Conservation (phyloP, 495 filamentous ascomycete genomes). For the Neurospora sp. region DNA sequence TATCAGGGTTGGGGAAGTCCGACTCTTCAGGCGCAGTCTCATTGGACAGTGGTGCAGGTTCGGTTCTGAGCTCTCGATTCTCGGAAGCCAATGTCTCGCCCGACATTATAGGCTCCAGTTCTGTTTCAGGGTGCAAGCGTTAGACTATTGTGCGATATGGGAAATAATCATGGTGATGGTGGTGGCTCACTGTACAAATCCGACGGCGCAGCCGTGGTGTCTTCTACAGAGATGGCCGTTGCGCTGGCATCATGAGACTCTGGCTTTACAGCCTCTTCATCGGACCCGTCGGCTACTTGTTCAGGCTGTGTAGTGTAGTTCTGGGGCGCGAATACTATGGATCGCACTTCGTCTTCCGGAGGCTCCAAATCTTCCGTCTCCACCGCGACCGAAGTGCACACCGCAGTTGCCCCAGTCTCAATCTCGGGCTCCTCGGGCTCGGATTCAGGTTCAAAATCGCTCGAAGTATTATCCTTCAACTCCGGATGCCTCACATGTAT, state of each 20-base stretch:
- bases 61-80: conserved; percentile 12
- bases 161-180: not conserved
- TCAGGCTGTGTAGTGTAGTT: not conserved
- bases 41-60: conserved; percentile 3
- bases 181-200: not conserved
- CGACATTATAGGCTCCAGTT: not conserved
- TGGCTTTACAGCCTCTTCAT: not conserved
- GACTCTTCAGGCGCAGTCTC: not conserved
- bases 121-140: not conserved
- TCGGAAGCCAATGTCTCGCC: not conserved
- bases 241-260: not conserved
- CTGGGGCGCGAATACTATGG: not conserved
- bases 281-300: not conserved
- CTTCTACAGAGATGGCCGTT: not conserved
- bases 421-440: conserved; percentile 14
- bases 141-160: not conserved
- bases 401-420: not conserved
- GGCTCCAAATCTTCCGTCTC: not conserved
- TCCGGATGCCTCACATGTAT: conserved; percentile 7
- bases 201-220: not conserved
- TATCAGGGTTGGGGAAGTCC: conserved; percentile 15
- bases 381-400: not conserved
- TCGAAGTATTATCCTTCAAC: conserved; percentile 6
- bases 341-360: not conserved
- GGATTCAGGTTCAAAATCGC: conserved; percentile 2